Percentiles rank a stretch among this genome's conserved stretches.
Conservation (phyloP, 768 basidiomycete genomes). For the Sarcodon sp. region DNA sequence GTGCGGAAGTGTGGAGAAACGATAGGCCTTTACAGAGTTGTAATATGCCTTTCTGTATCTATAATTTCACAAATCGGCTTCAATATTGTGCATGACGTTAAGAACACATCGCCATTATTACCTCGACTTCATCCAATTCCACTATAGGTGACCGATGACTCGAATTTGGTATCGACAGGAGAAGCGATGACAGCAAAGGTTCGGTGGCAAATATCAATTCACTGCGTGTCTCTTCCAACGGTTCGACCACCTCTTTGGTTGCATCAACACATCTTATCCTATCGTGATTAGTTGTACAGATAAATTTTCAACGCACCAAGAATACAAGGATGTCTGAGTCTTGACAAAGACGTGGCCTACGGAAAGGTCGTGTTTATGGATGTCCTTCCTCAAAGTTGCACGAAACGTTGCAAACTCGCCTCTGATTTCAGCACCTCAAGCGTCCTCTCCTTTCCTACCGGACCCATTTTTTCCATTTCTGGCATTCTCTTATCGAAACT, state of each 20-base stretch:
- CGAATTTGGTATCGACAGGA: constrained; percentile 59
- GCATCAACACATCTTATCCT: constrained; percentile 7
- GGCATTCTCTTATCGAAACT: constrained; percentile 70
- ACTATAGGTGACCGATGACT: constrained; percentile 42
- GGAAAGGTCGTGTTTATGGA: constrained; percentile 1
- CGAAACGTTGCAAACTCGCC: constrained; percentile 29
- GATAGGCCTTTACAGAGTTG: constrained; percentile 84
- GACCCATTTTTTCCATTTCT: constrained; percentile 61
- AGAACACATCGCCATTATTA: constrained; percentile 18
- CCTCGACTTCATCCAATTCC: constrained; percentile 95
- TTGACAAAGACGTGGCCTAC: constrained; percentile 74
- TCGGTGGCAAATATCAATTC: constrained; percentile 93
- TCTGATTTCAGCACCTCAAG: constrained; percentile 85
- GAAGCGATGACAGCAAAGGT: constrained; percentile 71
- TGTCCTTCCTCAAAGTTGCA: not conserved
- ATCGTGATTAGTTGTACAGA: not conserved
- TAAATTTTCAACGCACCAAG: constrained; percentile 39
- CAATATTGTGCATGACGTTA: not conserved
- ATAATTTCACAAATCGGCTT: not conserved
- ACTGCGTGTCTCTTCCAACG: constrained; percentile 82
- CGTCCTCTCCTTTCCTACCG: constrained; percentile 54
- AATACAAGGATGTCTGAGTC: constrained; percentile 86
- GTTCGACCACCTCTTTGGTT: constrained; percentile 86
- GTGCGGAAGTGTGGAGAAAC: constrained; percentile 88
- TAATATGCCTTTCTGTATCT: constrained; percentile 95